These are phyloP conservation scores for Scutellaria barbata DNA, from an alignment of 257 asterid species.

Conservation along the genomic window DNA sequence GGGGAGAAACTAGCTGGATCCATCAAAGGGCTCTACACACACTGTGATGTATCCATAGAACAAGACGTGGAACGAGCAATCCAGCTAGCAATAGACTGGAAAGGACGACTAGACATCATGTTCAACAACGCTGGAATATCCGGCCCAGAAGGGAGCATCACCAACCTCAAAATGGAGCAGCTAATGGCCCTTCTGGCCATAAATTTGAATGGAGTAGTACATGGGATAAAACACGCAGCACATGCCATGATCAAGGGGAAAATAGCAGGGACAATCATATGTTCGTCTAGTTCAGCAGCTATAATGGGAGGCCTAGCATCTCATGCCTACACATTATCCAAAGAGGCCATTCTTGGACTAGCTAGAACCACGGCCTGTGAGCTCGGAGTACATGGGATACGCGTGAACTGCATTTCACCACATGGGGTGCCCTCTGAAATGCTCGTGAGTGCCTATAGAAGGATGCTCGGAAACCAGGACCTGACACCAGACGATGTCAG, in stretches of 20 bases:
- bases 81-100: conserved; percentile 56
- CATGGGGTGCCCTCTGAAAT: conserved; percentile 88
- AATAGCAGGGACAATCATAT: conserved; percentile 59
- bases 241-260: conserved; percentile 61
- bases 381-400: conserved; percentile 70
- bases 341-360: conserved; percentile 71
- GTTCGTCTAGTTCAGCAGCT: conserved; percentile 89
- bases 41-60: conserved; percentile 75
- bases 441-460: conserved; percentile 58
- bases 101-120: conserved; percentile 74
- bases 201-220: conserved; percentile 72
- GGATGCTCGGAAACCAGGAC: conserved; percentile 50
- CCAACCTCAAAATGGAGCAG: conserved; percentile 55
- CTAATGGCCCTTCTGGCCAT: conserved; percentile 48
- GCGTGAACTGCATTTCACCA: conserved; percentile 78
- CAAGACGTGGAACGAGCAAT: conserved; percentile 59
- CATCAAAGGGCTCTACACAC: conserved; percentile 54
- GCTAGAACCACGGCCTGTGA: conserved; percentile 81
- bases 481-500: conserved; percentile 60
- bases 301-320: conserved; percentile 79
- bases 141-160: conserved; percentile 80
- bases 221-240: conserved; percentile 84
- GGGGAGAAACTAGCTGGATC: conserved; percentile 58
- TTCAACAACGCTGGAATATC: conserved; percentile 84
- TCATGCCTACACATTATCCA: conserved; percentile 74